A percentile compares a stretch with the other conserved stretches of the same genome.
Conservation (phyloP, 2,329 filamentous ascomycete genomes). For the Sporothrix schenckii region DNA sequence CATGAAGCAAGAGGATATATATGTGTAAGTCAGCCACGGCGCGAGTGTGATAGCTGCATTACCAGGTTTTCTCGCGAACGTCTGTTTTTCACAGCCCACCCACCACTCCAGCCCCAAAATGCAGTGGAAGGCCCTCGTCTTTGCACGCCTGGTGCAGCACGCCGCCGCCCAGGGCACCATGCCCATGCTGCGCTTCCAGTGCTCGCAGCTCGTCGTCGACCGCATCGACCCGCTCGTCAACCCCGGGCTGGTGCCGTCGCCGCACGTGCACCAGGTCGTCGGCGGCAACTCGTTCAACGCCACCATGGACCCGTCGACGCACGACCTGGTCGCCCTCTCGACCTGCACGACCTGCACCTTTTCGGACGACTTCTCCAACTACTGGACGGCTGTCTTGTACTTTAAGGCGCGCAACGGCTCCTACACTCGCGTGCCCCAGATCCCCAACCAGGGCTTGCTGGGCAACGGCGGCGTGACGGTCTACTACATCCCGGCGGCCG, state of each 20-base stretch:
- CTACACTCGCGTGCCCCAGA: constrained; percentile 50
- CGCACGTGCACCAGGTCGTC: constrained; percentile 53
- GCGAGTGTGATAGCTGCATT: neutral
- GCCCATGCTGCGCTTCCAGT: constrained; percentile 51
- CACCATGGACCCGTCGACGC: constrained; percentile 46
- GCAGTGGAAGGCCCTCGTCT: constrained; percentile 13
- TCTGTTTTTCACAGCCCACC: neutral
- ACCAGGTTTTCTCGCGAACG: neutral
- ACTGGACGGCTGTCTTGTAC: constrained; percentile 54
- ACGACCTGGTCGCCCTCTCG: constrained; percentile 45
- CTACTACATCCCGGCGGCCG: constrained; percentile 51
- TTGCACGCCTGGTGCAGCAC: constrained; percentile 40
- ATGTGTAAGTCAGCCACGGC: neutral
- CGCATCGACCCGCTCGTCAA: constrained; percentile 52
- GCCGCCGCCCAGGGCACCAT: constrained; percentile 41
- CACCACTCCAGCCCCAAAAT: neutral
- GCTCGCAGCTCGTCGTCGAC: constrained; percentile 53
- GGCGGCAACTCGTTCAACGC: constrained; percentile 52
- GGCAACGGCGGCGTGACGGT: constrained; percentile 51
- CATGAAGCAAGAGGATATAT: neutral
- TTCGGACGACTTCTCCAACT: constrained; percentile 51
- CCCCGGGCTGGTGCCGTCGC: constrained; percentile 50
- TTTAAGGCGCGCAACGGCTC: constrained; percentile 50
- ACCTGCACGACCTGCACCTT: constrained; percentile 52
- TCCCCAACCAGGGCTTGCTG: constrained; percentile 50